Percentiles rank a stretch among this genome's conserved stretches.
Evolutionary conservation across 108 stramenopile species (phyloP).

Genomic region (Skeletonema potamos): DNA sequence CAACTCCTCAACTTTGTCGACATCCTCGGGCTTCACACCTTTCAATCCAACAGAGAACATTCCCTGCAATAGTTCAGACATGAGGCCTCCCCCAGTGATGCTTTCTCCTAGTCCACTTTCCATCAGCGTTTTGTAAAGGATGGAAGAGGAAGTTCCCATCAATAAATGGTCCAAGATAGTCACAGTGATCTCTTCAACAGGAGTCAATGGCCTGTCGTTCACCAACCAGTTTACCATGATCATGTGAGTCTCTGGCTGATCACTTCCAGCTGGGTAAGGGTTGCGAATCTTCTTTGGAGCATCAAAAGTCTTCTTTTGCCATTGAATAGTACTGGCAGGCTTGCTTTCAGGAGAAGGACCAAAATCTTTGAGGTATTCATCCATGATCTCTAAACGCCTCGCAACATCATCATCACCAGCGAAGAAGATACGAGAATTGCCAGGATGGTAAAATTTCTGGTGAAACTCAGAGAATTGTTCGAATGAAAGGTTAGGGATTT

Average conservation of each 20-base stretch:
- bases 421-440: slow-evolving; percentile 93
- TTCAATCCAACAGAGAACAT: slow-evolving; percentile 93
- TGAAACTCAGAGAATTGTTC: slow-evolving; percentile 96
- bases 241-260: slow-evolving; percentile 85
- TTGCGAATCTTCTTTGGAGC: slow-evolving; percentile 57
- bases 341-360: slow-evolving; percentile 69
- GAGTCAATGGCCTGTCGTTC: slow-evolving; percentile 83
- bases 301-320: slow-evolving; percentile 70
- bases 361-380: slow-evolving; percentile 90
- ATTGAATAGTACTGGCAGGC: slow-evolving; percentile 59
- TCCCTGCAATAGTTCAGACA: slow-evolving; percentile 91
- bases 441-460: slow-evolving; percentile 92
- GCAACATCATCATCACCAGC: slow-evolving; percentile 94
- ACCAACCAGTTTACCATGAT: slow-evolving; percentile 93
- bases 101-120: slow-evolving; percentile 89
- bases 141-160: slow-evolving; percentile 90
- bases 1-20: slow-evolving; percentile 76
- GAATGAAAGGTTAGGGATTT: slow-evolving; percentile 93
- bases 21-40: slow-evolving; percentile 81
- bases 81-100: slow-evolving; percentile 93
- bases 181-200: slow-evolving; percentile 82
- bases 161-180: slow-evolving; percentile 91
- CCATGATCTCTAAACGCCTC: slow-evolving; percentile 89
- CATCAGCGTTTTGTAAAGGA: slow-evolving; percentile 89
- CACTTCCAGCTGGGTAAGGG: slow-evolving; percentile 57